Conservation (phyloP, 805 yeast genomes). For the Ogataea nakhonphanomensis region DNA sequence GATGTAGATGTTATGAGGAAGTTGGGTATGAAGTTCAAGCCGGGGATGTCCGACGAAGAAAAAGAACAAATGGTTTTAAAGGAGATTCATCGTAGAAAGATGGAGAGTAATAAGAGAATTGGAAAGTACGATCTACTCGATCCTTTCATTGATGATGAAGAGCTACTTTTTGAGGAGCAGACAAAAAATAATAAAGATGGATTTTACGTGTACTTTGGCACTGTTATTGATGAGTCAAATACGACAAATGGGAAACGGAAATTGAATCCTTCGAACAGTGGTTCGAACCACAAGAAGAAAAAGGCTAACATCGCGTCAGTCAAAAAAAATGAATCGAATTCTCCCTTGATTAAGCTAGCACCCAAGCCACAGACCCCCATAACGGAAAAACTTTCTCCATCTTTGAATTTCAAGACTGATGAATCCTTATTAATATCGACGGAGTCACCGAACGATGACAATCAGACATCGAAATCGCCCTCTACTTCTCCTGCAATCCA, state of each 20-base stretch:
- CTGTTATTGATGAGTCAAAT: conserved; percentile 57
- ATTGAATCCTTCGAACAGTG: not conserved
- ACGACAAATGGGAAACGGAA: conserved; percentile 10
- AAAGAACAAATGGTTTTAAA: conserved; percentile 31
- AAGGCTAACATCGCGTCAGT: not conserved
- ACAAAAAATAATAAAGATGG: conserved; percentile 92
- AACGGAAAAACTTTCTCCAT: not conserved
- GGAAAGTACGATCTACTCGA: conserved; percentile 91
- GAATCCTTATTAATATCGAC: too few species aligned
- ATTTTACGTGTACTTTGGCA: conserved; percentile 93
- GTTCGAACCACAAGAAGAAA: conserved; percentile 3
- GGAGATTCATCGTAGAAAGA: conserved; percentile 37
- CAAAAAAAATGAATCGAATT: conserved; percentile 6
- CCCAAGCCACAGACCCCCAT: conserved; percentile 3
- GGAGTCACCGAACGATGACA: too few species aligned
- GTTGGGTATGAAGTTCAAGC: conserved; percentile 28
- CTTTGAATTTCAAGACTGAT: too few species aligned
- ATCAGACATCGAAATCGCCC: too few species aligned
- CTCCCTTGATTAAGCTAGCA: conserved; percentile 12
- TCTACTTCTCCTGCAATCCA: too few species aligned
- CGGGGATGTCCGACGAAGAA: conserved; percentile 33
- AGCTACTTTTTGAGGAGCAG: conserved; percentile 88
- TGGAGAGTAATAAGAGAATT: conserved; percentile 61
- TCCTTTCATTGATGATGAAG: conserved; percentile 96
- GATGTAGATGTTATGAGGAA: conserved; percentile 34